These are phyloP conservation scores for Laburnicola sp. DNA, from an alignment of 2,329 filamentous ascomycete species.

Conservation along the genomic window DNA sequence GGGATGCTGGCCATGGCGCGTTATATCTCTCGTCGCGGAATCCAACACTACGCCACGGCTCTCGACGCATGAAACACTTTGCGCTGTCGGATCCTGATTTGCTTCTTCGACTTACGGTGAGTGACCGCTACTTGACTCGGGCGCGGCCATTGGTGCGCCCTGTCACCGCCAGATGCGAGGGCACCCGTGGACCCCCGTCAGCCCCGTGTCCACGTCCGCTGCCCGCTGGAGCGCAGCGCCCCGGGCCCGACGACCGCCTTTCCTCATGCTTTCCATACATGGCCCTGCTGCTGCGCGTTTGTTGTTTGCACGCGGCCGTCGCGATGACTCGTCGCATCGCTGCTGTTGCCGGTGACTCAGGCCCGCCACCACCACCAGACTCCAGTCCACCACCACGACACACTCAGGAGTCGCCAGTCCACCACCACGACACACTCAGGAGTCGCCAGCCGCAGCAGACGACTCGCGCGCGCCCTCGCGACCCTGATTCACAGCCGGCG, in stretches of 20 bases:
- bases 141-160: slow-evolving; percentile 26
- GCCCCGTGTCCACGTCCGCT: slow-evolving; percentile 20
- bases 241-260: slow-evolving; percentile 33
- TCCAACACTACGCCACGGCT: slow-evolving; percentile 28
- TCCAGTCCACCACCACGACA: not conserved
- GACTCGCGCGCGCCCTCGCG: slow-evolving; percentile 2
- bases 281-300: slow-evolving; percentile 24
- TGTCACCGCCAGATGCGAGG: slow-evolving; percentile 32
- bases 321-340: slow-evolving; percentile 33
- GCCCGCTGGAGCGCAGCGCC: slow-evolving; percentile 20
- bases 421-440: not conserved
- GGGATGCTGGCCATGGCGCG: slow-evolving; percentile 34
- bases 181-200: slow-evolving; percentile 17
- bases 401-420: not conserved
- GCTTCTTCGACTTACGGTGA: slow-evolving; percentile 37
- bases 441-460: not conserved
- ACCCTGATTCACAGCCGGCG: slow-evolving; percentile 11
- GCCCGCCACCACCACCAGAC: slow-evolving; percentile 12
- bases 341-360: slow-evolving; percentile 2
- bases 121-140: slow-evolving; percentile 34
- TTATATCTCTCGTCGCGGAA: slow-evolving; percentile 36
- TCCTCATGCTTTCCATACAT: slow-evolving; percentile 22
- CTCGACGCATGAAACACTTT: slow-evolving; percentile 31
- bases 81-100: slow-evolving; percentile 31
- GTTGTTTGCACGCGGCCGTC: slow-evolving; percentile 12